phyloP scores from a whole-genome alignment of 345 rosid species.

The Hevea brasiliensis region DNA sequence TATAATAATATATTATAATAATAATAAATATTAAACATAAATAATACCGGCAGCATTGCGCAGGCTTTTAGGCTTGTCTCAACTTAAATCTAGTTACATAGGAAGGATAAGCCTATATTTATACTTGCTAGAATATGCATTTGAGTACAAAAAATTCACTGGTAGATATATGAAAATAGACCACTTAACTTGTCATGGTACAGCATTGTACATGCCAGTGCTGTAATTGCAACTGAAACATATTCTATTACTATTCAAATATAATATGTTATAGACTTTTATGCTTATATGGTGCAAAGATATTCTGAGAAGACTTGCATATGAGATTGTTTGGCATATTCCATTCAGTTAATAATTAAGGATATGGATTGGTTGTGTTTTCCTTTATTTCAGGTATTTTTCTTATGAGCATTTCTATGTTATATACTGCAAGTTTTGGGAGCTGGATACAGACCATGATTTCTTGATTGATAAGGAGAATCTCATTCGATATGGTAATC shows the following conservation, averaged over 20 bases:
- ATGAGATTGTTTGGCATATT: not conserved
- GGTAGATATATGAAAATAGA: not conserved
- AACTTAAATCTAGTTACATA: not conserved
- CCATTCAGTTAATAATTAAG: not conserved
- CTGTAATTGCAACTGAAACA: not conserved
- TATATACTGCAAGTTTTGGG: conserved; percentile 99
- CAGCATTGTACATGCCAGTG: not conserved
- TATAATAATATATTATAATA: no score
- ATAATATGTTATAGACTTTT: not conserved
- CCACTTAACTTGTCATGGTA: not conserved
- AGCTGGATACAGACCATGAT: conserved; percentile 95
- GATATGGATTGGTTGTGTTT: conserved; percentile 2
- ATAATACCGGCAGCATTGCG: no score
- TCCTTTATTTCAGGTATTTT: conserved; percentile 61
- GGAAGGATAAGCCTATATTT: not conserved
- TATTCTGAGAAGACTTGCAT: not conserved
- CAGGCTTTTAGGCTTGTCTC: no score
- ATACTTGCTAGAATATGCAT: not conserved
- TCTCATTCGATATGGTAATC: conserved; percentile 89
- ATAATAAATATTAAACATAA: no score
- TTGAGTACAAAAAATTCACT: not conserved
- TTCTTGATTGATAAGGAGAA: conserved; percentile 91
- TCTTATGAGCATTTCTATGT: conserved; percentile 96
- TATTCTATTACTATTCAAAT: not conserved
- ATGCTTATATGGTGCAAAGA: not conserved